A percentile compares a stretch with the other conserved stretches of the same genome.
phyloP scores from a whole-genome alignment of 768 basidiomycete species.

The Pleurotus djamor region DNA sequence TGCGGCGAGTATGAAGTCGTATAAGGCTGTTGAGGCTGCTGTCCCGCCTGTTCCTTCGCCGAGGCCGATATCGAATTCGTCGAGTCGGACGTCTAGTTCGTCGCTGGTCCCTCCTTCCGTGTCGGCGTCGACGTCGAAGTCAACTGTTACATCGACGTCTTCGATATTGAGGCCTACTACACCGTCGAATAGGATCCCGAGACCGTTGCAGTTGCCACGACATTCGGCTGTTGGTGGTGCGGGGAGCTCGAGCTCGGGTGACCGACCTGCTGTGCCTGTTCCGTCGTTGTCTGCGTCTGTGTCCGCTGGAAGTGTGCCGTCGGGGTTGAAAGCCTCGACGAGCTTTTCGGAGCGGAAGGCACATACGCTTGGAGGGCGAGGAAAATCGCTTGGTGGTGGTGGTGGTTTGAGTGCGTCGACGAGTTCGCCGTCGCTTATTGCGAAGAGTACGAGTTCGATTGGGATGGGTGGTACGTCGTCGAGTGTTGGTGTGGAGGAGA shows the following conservation, averaged over 20 bases:
- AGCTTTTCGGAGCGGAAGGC: not conserved
- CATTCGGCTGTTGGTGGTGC: constrained; percentile 6
- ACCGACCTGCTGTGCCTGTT: constrained; percentile 32
- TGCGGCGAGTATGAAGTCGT: not conserved
- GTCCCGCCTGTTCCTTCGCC: not conserved
- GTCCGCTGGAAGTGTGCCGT: constrained; percentile 15
- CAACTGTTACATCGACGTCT: constrained; percentile 1
- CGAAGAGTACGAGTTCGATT: not conserved
- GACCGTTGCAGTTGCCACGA: constrained; percentile 29
- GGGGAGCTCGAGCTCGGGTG: constrained; percentile 7
- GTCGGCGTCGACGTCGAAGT: too few species aligned
- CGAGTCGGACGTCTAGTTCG: too few species aligned
- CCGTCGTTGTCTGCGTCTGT: constrained; percentile 13
- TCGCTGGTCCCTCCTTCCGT: too few species aligned
- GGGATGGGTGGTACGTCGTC: too few species aligned
- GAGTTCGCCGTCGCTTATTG: constrained; percentile 5
- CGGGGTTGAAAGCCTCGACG: not conserved
- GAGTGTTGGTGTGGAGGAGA: constrained; percentile 10
- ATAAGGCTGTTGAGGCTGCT: not conserved
- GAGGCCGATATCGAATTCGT: constrained; percentile 3
- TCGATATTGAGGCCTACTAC: constrained; percentile 10
- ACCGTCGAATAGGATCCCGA: constrained; percentile 16
- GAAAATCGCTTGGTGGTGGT: not conserved
- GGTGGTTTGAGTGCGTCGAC: constrained; percentile 4
- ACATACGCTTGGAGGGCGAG: not conserved